Evolutionary conservation across 306 rosid genomes (phyloP), one percentile per base, ranked within the genome.

Genomic region (Casuarina equisetifolia): DNA sequence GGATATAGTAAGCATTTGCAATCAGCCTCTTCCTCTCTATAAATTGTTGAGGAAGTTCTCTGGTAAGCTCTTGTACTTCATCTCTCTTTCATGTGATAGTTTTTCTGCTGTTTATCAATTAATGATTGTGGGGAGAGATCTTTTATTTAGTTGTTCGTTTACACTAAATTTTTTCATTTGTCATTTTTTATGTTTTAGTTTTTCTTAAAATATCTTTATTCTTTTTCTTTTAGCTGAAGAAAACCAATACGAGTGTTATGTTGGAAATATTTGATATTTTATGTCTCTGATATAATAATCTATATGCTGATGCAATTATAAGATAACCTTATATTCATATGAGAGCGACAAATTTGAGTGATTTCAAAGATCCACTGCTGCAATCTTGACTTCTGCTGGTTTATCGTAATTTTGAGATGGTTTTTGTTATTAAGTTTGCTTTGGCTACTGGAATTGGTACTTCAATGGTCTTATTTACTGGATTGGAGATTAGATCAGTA

Each of bases 11-110:
- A 76, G 63, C 70, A 78, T 52, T 81, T 89, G 88, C 88, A 46
- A 79, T 78, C 89, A 43, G 77, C 80, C 40, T 71, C 85, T 59
- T 61, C 82, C 76, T 15, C 77, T 82, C 63, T 82, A 46, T 77
- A 46, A 77, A 74, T 66, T 73, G 42, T 58, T 82, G 55, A 59
- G 74, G 70, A 75, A 35, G 70, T 54, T 74, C 81, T 74, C 84
- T 35, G 58, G 88, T 88, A 83, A 87, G 86, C 80, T 43, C 76
- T 63, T 50, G 44, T 75, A 49, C 71, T 79, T 86, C 74, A 75
- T 58, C 55, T n/a, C 39, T 15, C 15, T 71, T 12, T 44, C 39
- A 9, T 72, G 45, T 20, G 12, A 7, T 50, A 64, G 67, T 13
- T 52, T 53, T 75, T 66, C 7, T 32, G 20, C 36, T 63, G 6